These are phyloP conservation scores for Zygosaccharomyces pseudobailii DNA, from an alignment of 1,139 yeast genomes.

Conservation along the genomic window DNA sequence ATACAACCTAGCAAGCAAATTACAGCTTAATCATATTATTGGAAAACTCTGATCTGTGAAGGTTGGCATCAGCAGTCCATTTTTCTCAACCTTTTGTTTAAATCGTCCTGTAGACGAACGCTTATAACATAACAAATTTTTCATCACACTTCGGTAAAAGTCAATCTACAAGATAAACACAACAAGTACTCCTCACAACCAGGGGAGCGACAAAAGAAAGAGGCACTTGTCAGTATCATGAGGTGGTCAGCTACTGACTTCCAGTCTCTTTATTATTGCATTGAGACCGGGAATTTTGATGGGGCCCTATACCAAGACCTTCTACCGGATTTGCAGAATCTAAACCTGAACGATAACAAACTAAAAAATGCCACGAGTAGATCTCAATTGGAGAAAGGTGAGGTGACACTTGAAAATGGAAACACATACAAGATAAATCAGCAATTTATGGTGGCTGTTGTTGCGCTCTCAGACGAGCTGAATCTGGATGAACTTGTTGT, in stretches of 20 bases:
- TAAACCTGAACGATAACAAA: slow-evolving; percentile 23
- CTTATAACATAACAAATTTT: neutral
- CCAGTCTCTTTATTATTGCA: slow-evolving; percentile 28
- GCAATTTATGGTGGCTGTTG: slow-evolving; percentile 47
- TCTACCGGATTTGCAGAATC: slow-evolving; percentile 25
- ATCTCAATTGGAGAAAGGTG: slow-evolving; percentile 48
- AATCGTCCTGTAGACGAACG: neutral
- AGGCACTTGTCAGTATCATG: slow-evolving; percentile 13
- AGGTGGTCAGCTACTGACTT: slow-evolving; percentile 26
- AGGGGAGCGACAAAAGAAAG: neutral
- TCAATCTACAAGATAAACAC: neutral
- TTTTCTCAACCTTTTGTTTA: no score
- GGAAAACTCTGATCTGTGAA: no score
- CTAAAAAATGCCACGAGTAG: slow-evolving; percentile 51
- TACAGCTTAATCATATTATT: no score
- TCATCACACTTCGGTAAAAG: neutral
- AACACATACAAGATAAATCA: slow-evolving; percentile 46
- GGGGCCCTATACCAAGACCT: slow-evolving; percentile 20
- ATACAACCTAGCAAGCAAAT: no score
- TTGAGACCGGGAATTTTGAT: slow-evolving; percentile 24
- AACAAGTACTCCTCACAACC: neutral
- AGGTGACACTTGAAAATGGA: slow-evolving; percentile 47
- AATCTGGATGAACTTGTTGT: slow-evolving; percentile 65
- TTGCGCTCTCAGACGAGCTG: slow-evolving; percentile 57
- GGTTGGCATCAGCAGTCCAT: no score